Base-by-base conservation (phyloP, 495 filamentous ascomycete genomes). In the Wilcoxina mikolae region DNA sequence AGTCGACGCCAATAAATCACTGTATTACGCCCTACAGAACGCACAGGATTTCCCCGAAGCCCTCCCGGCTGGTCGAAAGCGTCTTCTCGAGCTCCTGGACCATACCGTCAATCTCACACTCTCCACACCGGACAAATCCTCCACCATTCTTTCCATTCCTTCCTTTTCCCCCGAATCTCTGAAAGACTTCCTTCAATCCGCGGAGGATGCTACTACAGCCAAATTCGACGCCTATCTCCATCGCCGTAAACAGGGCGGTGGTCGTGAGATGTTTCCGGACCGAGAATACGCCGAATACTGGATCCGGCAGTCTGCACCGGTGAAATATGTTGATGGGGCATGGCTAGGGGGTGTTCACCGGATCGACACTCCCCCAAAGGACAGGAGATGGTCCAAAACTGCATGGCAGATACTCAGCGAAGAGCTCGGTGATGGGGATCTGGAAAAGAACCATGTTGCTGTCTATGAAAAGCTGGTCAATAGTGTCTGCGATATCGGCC, bases 401-500 rank as follows among this genome's bases (percentile, higher is more conserved):
- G 67, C 70, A 12, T 76, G 73, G 75, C 74, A 75, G 46, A 62
- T 75, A 3, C 60, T 76, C 35, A 69, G 71, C 3, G 74, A 76
- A 49, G 74, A 77, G 55, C 59, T 76, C 5, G 75, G 75, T 4
- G 68, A 75, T 58, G 74, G 75, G 0, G 68, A 75, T 59, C 56
- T 65, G 33, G 44, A 60, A 23, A 70, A 73, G 58, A 71, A 76
- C 54, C 73, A 77, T 60, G 72, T 74, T 10, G 47, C 65, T 18
- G 54, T 76, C 22, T 76, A 71, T 53, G 55, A 65, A 15, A 25
- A 70, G 10, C 58, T 77, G n/a, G 59, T 77, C 58, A 39, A 58
- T 23, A 54, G 59, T 0, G 60, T 74, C 28, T 57, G 63, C 24
- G 58, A 65, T 17, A 54, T 61, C 0, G 56, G 54, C 23, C 57